phyloP scores from a whole-genome alignment of 2,329 filamentous ascomycete species.

The Sclerotinia sclerotiorum region DNA sequence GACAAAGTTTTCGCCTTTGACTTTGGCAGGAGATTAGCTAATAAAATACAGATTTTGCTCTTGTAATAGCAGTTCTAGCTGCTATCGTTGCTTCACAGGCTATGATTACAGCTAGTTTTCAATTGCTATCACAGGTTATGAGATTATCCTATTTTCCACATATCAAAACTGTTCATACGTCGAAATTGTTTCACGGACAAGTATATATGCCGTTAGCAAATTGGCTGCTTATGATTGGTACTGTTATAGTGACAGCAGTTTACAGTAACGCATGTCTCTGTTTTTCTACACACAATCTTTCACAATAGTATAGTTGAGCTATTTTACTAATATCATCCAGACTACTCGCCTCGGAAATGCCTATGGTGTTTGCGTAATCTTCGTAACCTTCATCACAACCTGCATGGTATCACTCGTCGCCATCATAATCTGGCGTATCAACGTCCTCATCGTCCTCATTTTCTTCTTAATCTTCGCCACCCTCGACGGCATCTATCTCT shows the following conservation, averaged over 20 bases:
- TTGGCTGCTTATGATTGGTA: slow-evolving; percentile 74
- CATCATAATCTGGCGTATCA: slow-evolving; percentile 68
- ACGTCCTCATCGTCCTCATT: slow-evolving; percentile 58
- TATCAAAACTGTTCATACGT: slow-evolving; percentile 71
- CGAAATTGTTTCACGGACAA: slow-evolving; percentile 68
- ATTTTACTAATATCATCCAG: slow-evolving; percentile 39
- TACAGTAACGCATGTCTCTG: slow-evolving; percentile 61
- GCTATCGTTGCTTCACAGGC: slow-evolving; percentile 77
- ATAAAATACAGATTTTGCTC: slow-evolving; percentile 49
- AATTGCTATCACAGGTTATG: slow-evolving; percentile 69
- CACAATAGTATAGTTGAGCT: not conserved
- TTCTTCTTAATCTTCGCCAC: slow-evolving; percentile 64
- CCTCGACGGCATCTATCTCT: slow-evolving; percentile 69
- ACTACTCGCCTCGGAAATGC: slow-evolving; percentile 70
- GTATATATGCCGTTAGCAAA: slow-evolving; percentile 75
- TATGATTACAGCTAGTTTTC: slow-evolving; percentile 74
- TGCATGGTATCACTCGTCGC: slow-evolving; percentile 72
- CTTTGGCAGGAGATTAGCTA: not conserved
- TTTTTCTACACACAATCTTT: not conserved
- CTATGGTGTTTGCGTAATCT: slow-evolving; percentile 77
- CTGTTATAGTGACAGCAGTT: slow-evolving; percentile 70
- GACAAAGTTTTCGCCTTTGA: not conserved
- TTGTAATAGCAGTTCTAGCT: slow-evolving; percentile 68
- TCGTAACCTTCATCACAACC: slow-evolving; percentile 76
- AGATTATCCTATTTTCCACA: slow-evolving; percentile 69